These are phyloP conservation scores for Leishmania tarentolae DNA, from an alignment of 208 protist species.

Conservation along the genomic window DNA sequence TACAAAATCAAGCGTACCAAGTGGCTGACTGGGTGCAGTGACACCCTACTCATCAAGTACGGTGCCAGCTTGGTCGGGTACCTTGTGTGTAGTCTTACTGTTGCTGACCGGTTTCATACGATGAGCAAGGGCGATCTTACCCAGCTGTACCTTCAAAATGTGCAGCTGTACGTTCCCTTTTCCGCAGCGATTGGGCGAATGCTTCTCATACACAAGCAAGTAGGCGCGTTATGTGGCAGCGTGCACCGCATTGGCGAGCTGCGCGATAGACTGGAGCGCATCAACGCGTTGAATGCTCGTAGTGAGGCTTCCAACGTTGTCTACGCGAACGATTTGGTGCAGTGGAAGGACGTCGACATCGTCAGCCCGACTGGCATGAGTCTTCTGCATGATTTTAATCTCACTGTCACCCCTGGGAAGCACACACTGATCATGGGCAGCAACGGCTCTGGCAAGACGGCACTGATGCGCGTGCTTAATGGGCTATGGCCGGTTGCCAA, in stretches of 20 bases:
- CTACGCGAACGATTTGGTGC: constrained; percentile 40
- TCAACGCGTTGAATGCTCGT: constrained; percentile 31
- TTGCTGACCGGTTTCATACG: constrained; percentile 37
- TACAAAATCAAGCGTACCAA: constrained; percentile 75
- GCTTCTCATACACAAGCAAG: constrained; percentile 76
- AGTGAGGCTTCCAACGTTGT: constrained; percentile 18
- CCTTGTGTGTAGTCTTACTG: constrained; percentile 67
- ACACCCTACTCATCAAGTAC: constrained; percentile 78
- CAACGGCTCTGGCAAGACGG: constrained; percentile 92
- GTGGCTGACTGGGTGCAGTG: constrained; percentile 61
- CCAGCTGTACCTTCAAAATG: constrained; percentile 67
- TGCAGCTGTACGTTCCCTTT: constrained; percentile 81
- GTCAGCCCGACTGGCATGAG: constrained; percentile 44
- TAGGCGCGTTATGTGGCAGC: constrained; percentile 72
- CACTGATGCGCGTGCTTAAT: constrained; percentile 69
- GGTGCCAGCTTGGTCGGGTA: constrained; percentile 73
- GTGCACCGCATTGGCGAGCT: constrained; percentile 85
- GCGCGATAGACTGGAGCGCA: constrained; percentile 54
- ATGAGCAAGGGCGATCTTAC: constrained; percentile 54
- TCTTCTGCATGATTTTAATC: constrained; percentile 65
- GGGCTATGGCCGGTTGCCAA: constrained; percentile 70
- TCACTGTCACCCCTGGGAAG: constrained; percentile 47
- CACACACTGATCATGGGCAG: constrained; percentile 86
- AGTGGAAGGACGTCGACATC: constrained; percentile 60
- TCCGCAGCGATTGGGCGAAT: constrained; percentile 73